These are phyloP conservation scores for Geotrichum citri-aurantii DNA, from an alignment of 1,139 yeast species.

Conservation along the genomic window DNA sequence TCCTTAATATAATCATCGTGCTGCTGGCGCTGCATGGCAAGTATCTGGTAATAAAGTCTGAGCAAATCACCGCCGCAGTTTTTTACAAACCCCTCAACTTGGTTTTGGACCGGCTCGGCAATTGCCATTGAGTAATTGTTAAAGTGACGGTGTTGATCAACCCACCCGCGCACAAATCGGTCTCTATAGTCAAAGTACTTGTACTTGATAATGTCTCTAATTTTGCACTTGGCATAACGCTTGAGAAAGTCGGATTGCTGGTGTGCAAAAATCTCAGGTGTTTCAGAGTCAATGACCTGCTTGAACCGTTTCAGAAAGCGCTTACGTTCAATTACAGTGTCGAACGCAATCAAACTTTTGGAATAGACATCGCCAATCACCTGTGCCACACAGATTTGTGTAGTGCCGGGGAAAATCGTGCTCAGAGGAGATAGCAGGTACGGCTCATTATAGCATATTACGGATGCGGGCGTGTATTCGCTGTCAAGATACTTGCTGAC, in stretches of 20 bases:
- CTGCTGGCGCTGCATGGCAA: constrained; percentile 7
- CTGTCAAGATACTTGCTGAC: constrained; percentile 16
- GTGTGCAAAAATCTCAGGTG: constrained; percentile 18
- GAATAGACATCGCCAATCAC: constrained; percentile 17
- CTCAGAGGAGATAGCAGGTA: constrained; percentile 16
- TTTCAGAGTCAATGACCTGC: constrained; percentile 19
- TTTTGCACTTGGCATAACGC: constrained; percentile 11
- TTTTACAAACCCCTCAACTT: constrained; percentile 8
- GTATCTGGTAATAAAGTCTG: constrained; percentile 12
- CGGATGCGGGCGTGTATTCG: constrained; percentile 17
- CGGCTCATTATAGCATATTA: constrained; percentile 15
- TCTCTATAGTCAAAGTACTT: constrained; percentile 17
- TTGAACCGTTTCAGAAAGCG: constrained; percentile 15
- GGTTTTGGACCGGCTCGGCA: constrained; percentile 16
- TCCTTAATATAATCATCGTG: constrained; percentile 7
- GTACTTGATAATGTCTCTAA: constrained; percentile 13
- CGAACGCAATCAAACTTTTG: constrained; percentile 6
- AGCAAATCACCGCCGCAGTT: constrained; percentile 17
- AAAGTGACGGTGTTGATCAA: constrained; percentile 19
- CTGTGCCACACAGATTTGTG: constrained; percentile 18
- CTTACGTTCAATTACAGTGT: constrained; percentile 7
- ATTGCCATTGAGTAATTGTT: constrained; percentile 20
- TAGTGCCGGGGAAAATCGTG: constrained; percentile 14
- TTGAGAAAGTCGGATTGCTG: constrained; percentile 15
- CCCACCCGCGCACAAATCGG: constrained; percentile 20